Conservation (phyloP, 2,329 filamentous ascomycete species). For the Fusarium chuoi region DNA sequence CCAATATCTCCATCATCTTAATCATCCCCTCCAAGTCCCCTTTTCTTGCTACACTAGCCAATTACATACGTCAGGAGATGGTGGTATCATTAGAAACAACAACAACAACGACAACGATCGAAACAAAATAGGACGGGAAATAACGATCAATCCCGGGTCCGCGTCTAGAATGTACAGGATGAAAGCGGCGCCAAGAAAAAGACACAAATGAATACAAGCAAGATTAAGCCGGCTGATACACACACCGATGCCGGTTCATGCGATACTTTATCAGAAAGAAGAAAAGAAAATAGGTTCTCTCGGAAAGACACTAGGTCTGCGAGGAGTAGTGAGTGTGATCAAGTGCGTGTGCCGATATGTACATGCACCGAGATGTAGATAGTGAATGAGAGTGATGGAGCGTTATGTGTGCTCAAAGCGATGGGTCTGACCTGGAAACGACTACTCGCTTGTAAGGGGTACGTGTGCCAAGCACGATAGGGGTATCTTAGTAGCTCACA, state of each 20-base stretch:
- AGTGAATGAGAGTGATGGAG: conserved; percentile 24
- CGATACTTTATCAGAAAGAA: conserved; percentile 36
- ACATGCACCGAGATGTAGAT: conserved; percentile 24
- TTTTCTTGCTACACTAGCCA: conserved; percentile 38
- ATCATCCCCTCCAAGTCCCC: conserved; percentile 22
- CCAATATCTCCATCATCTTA: conserved; percentile 28
- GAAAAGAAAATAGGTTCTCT: conserved; percentile 30
- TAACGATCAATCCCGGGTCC: conserved; percentile 46
- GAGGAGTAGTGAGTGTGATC: conserved; percentile 29
- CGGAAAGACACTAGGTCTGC: conserved; percentile 26
- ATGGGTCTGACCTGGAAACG: conserved; percentile 4
- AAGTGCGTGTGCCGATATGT: conserved; percentile 25
- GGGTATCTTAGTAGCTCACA: conserved; percentile 36
- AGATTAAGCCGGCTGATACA: conserved; percentile 48
- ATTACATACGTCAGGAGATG: conserved; percentile 49
- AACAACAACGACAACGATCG: conserved; percentile 30
- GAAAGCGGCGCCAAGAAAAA: conserved; percentile 31
- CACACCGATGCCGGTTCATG: conserved; percentile 45
- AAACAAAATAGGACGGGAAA: conserved; percentile 33
- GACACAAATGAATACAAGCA: conserved; percentile 44
- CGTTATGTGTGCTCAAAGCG: conserved; percentile 21
- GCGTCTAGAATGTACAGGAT: conserved; percentile 50
- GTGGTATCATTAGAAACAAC: conserved; percentile 46
- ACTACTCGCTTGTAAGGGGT: conserved; percentile 10
- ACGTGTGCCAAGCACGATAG: conserved; percentile 26